phyloP scores from a whole-genome alignment of 352 stramenopile species.

The Phytophthora foliorum region DNA sequence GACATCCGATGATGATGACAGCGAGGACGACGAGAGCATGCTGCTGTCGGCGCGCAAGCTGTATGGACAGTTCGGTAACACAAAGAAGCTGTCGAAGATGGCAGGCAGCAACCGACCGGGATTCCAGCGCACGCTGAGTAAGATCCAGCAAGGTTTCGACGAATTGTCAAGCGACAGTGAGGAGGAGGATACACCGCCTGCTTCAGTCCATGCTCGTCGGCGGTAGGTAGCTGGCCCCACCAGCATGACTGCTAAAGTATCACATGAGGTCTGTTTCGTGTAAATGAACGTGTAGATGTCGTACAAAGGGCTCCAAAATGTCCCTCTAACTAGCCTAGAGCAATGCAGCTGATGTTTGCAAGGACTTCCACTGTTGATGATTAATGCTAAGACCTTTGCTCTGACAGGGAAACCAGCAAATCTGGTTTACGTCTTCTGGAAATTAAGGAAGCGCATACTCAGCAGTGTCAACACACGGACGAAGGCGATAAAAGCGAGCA shows the following conservation, averaged over 20 bases:
- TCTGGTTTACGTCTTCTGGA: constrained; percentile 16
- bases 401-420: too few relatives aligned
- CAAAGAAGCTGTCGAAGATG: constrained; percentile 55
- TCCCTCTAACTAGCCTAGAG: background rate
- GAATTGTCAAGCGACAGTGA: constrained; percentile 65
- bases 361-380: too few relatives aligned
- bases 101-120: constrained; percentile 40
- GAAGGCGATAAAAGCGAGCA: constrained; percentile 1
- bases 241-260: constrained; percentile 8
- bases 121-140: constrained; percentile 65
- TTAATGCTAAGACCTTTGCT: too few relatives aligned
- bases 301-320: constrained; percentile 10
- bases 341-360: too few relatives aligned
- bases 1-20: constrained; percentile 38
- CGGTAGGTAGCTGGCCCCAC: constrained; percentile 13
- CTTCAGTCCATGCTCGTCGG: constrained; percentile 12
- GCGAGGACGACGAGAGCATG: constrained; percentile 52
- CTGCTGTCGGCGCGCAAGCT: constrained; percentile 51
- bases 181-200: constrained; percentile 13
- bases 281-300: constrained; percentile 38
- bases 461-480: constrained; percentile 12
- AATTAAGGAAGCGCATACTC: constrained; percentile 26
- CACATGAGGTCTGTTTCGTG: constrained; percentile 23
- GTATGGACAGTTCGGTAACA: constrained; percentile 59
- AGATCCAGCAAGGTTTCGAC: constrained; percentile 72